Evolutionary conservation across 495 filamentous ascomycete genomes (phyloP).

Genomic region (Thozetella sp.): DNA sequence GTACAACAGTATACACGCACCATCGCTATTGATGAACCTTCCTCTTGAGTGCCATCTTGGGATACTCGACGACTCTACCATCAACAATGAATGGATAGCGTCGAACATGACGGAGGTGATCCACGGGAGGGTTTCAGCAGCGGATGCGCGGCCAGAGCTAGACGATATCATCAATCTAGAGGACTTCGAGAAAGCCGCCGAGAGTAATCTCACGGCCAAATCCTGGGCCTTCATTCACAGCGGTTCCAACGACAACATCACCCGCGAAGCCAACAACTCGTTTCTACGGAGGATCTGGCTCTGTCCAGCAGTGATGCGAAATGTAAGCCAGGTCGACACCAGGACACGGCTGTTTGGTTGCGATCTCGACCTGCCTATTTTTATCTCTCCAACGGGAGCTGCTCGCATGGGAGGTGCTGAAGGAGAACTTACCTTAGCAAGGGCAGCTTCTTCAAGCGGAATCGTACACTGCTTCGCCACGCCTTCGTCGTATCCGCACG

Average conservation of each 20-base stretch:
- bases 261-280: conserved; percentile 82
- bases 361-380: conserved; percentile 57
- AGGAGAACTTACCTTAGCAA: conserved; percentile 64
- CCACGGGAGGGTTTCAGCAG: conserved; percentile 36
- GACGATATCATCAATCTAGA: conserved; percentile 64
- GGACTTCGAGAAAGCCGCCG: conserved; percentile 68
- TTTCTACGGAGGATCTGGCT: conserved; percentile 76
- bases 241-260: conserved; percentile 73
- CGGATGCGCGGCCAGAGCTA: conserved; percentile 52
- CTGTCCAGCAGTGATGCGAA: conserved; percentile 64
- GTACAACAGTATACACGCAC: conserved; percentile 65
- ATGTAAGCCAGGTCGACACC: conserved; percentile 59
- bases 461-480: conserved; percentile 55
- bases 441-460: conserved; percentile 47
- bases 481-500: conserved; percentile 61
- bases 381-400: conserved; percentile 67
- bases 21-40: conserved; percentile 53
- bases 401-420: conserved; percentile 64
- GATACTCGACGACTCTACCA: no score
- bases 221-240: conserved; percentile 68
- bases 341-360: conserved; percentile 59
- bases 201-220: conserved; percentile 51
- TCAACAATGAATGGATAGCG: no score
- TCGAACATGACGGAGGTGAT: conserved; percentile 56
- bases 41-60: no score